Conservation (phyloP, 2,329 filamentous ascomycete genomes). For the Exophiala spinifera region DNA sequence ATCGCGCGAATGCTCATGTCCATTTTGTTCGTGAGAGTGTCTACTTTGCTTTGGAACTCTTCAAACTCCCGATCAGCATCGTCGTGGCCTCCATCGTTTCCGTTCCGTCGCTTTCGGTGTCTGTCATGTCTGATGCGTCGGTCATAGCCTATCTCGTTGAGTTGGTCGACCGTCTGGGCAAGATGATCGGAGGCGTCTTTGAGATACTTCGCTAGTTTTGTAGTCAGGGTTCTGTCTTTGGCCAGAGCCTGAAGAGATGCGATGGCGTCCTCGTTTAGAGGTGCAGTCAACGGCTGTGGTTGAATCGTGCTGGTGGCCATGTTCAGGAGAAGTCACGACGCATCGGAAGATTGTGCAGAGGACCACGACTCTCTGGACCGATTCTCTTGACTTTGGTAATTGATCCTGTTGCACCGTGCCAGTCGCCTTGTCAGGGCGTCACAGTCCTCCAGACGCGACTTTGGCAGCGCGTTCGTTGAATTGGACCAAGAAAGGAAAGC, state of each 20-base stretch:
- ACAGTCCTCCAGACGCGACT: background rate
- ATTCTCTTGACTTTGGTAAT: too few species aligned
- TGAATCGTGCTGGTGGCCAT: conserved; percentile 12
- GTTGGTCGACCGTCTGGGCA: conserved; percentile 9
- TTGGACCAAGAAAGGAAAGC: background rate
- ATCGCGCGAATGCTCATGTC: conserved; percentile 57
- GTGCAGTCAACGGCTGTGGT: conserved; percentile 13
- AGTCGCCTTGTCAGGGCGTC: background rate
- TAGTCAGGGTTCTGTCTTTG: conserved; percentile 5
- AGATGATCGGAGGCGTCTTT: conserved; percentile 13
- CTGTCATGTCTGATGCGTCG: conserved; percentile 5
- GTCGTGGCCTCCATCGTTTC: background rate
- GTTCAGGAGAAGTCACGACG: background rate
- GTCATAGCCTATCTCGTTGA: conserved; percentile 17
- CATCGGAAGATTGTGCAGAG: too few species aligned
- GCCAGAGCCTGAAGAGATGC: conserved; percentile 8
- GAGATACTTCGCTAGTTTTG: conserved; percentile 12
- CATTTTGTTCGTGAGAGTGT: conserved; percentile 52
- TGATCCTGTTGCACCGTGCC: background rate
- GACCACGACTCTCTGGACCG: too few species aligned
- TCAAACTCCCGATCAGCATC: conserved; percentile 10
- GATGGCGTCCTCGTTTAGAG: conserved; percentile 18
- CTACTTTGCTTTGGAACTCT: conserved; percentile 45
- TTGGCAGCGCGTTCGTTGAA: background rate
- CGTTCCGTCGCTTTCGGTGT: conserved; percentile 4